Evolutionary conservation across 441 rosid species (phyloP).

Genomic region (Corymbia calophylla): DNA sequence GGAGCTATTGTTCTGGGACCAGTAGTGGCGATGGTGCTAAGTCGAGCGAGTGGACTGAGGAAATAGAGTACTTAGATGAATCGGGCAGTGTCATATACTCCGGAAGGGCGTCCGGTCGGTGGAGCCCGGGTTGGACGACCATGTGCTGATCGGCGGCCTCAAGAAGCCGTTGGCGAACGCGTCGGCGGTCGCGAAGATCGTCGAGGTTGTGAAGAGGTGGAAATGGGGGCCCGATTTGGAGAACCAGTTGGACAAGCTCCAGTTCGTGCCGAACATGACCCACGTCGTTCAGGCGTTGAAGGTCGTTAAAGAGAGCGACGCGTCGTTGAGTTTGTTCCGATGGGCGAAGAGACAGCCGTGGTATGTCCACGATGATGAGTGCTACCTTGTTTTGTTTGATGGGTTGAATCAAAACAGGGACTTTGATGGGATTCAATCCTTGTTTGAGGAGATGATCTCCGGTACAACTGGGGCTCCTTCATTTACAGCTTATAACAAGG

Average conservation of each 20-base stretch:
- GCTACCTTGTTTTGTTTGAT: conserved; percentile 64
- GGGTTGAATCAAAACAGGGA: conserved; percentile 59
- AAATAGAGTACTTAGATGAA: conserved; percentile 85
- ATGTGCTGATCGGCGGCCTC: conserved; percentile 73
- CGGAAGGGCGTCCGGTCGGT: conserved; percentile 77
- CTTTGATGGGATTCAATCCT: conserved; percentile 56
- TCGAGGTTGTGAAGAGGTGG: conserved; percentile 91
- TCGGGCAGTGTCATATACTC: conserved; percentile 70
- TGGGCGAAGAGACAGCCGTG: conserved; percentile 91
- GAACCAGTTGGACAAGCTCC: conserved; percentile 74
- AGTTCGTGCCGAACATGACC: conserved; percentile 76
- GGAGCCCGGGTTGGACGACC: conserved; percentile 83
- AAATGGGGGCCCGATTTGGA: conserved; percentile 97
- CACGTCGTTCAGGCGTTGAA: conserved; percentile 69
- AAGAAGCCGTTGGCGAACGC: conserved; percentile 76
- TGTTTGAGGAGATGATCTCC: conserved; percentile 85
- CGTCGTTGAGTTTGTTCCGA: conserved; percentile 63
- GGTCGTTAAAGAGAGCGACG: conserved; percentile 52
- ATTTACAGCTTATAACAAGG: conserved; percentile 57
- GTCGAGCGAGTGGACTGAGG: conserved; percentile 66
- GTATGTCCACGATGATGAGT: conserved; percentile 57
- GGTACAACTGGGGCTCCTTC: conserved; percentile 24
- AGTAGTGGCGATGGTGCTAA: conserved; percentile 11
- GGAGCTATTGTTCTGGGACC: conserved; percentile 45
- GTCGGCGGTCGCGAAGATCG: conserved; percentile 79